phyloP scores from a whole-genome alignment of 2,329 filamentous ascomycete species.

The Neofusicoccum cordaticola region DNA sequence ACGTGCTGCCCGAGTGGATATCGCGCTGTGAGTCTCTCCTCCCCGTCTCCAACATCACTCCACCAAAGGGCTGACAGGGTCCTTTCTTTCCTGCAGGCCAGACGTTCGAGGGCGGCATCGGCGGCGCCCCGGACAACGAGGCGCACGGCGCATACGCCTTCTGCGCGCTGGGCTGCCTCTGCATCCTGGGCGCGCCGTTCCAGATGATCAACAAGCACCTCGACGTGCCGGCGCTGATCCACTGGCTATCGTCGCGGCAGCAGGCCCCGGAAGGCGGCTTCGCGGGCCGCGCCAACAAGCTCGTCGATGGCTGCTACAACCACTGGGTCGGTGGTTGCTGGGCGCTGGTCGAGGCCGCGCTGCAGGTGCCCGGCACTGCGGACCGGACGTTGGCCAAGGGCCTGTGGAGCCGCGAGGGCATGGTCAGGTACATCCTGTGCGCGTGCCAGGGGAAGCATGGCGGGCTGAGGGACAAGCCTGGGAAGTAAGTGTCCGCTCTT shows the following conservation, averaged over 20 bases:
- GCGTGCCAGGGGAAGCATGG: slow-evolving; percentile 81
- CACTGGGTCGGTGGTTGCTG: slow-evolving; percentile 97
- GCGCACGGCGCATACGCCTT: slow-evolving; percentile 97
- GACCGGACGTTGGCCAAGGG: background rate
- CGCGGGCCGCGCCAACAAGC: slow-evolving; percentile 91
- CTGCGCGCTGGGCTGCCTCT: slow-evolving; percentile 84
- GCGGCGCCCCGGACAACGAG: slow-evolving; percentile 78
- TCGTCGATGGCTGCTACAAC: slow-evolving; percentile 97
- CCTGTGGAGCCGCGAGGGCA: slow-evolving; percentile 77
- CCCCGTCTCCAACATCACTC: slow-evolving; percentile 38
- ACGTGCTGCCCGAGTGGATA: slow-evolving; percentile 75
- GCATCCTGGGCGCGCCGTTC: slow-evolving; percentile 77
- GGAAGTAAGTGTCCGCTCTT: slow-evolving; percentile 60
- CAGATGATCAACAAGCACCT: slow-evolving; percentile 63
- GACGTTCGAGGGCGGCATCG: slow-evolving; percentile 93
- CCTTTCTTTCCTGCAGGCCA: slow-evolving; percentile 45
- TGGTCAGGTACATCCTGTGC: slow-evolving; percentile 84
- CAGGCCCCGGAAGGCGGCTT: slow-evolving; percentile 90
- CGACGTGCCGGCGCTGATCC: slow-evolving; percentile 71
- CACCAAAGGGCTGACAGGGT: slow-evolving; percentile 47
- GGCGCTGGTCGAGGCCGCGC: slow-evolving; percentile 79
- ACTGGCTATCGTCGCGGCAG: slow-evolving; percentile 88
- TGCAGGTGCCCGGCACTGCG: slow-evolving; percentile 50
- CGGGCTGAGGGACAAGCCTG: slow-evolving; percentile 89
- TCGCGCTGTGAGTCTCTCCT: slow-evolving; percentile 57